A percentile compares a stretch with the other conserved stretches of the same genome.
These are phyloP conservation scores for Heritiera littoralis DNA, from an alignment of 345 rosid genomes.

Conservation along the genomic window DNA sequence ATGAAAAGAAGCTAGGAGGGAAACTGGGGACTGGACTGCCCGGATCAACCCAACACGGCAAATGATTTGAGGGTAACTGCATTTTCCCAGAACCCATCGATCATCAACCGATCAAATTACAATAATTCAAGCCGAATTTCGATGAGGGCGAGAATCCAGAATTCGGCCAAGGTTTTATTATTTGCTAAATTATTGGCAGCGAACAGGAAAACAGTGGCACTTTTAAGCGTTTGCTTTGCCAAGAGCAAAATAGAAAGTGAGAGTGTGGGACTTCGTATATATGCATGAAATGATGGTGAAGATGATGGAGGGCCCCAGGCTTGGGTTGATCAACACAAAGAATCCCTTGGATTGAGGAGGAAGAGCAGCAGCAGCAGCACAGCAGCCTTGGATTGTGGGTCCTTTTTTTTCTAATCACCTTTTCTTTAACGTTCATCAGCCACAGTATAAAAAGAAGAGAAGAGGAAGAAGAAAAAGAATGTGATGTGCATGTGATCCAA, in stretches of 20 bases:
- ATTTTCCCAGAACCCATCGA: conserved; percentile 38
- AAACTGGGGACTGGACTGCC: conserved; percentile 32
- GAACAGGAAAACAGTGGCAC: conserved; percentile 18
- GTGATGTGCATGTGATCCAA: conserved; percentile 81
- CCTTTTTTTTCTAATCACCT: conserved; percentile 21
- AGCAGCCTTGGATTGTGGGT: conserved; percentile 54
- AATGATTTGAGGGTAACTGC: conserved; percentile 42
- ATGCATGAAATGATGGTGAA: conserved; percentile 64
- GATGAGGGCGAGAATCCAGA: conserved; percentile 22
- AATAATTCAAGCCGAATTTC: conserved; percentile 31
- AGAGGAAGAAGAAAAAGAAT: conserved; percentile 39
- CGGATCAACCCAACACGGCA: conserved; percentile 47
- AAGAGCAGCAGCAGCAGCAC: conserved; percentile 11
- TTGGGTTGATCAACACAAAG: conserved; percentile 41
- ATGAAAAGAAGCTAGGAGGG: not conserved
- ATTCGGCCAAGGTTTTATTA: conserved; percentile 13
- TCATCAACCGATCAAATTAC: conserved; percentile 33
- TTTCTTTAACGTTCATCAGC: conserved; percentile 42
- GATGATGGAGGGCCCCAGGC: conserved; percentile 65
- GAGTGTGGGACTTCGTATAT: conserved; percentile 45
- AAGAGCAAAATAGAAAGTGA: conserved; percentile 28
- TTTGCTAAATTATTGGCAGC: conserved; percentile 30
- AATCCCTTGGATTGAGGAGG: conserved; percentile 76
- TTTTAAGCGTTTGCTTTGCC: conserved; percentile 27
- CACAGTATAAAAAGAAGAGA: conserved; percentile 66